Evolutionary conservation across 2,329 filamentous ascomycete species (phyloP).

Genomic region (Cyphellophora attinorum): DNA sequence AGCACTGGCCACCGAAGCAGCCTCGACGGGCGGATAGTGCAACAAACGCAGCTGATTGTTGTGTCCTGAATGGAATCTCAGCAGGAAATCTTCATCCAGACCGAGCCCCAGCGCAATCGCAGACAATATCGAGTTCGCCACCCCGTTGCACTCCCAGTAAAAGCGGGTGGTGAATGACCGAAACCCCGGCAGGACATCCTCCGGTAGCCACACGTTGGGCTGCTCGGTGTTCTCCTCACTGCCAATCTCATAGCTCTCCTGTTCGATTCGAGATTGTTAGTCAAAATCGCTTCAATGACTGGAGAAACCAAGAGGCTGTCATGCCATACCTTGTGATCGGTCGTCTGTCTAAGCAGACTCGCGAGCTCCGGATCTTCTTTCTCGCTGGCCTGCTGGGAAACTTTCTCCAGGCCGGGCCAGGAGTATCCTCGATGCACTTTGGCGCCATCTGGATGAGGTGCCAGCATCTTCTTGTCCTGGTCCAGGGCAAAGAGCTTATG

Average conservation of each 20-base stretch:
- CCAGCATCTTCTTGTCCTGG: slow-evolving; percentile 37
- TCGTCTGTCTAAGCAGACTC: no score
- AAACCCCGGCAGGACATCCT: slow-evolving; percentile 36
- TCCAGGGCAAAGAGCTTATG: slow-evolving; percentile 36
- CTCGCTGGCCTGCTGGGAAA: slow-evolving; percentile 34
- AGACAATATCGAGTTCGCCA: slow-evolving; percentile 41
- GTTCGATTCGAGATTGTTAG: slow-evolving; percentile 27
- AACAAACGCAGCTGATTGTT: slow-evolving; percentile 65
- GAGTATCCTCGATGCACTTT: slow-evolving; percentile 47
- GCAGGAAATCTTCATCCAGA: slow-evolving; percentile 63
- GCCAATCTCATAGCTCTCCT: slow-evolving; percentile 45
- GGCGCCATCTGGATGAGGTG: slow-evolving; percentile 40
- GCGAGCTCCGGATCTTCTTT: slow-evolving; percentile 29
- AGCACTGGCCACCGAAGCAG: slow-evolving; percentile 55
- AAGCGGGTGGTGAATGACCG: slow-evolving; percentile 39
- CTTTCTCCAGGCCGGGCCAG: slow-evolving; percentile 45
- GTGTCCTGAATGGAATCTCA: slow-evolving; percentile 58
- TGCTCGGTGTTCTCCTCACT: slow-evolving; percentile 35
- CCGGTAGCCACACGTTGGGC: slow-evolving; percentile 42
- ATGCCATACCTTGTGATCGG: no score
- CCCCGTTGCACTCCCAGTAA: slow-evolving; percentile 40
- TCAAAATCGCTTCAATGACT: slow-evolving; percentile 29
- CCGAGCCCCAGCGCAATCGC: slow-evolving; percentile 43
- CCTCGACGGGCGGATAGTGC: slow-evolving; percentile 65
- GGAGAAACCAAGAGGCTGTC: no score